Evolutionary conservation across 2,329 filamentous ascomycete species (phyloP).

Genomic region (Xylaria multiplex): DNA sequence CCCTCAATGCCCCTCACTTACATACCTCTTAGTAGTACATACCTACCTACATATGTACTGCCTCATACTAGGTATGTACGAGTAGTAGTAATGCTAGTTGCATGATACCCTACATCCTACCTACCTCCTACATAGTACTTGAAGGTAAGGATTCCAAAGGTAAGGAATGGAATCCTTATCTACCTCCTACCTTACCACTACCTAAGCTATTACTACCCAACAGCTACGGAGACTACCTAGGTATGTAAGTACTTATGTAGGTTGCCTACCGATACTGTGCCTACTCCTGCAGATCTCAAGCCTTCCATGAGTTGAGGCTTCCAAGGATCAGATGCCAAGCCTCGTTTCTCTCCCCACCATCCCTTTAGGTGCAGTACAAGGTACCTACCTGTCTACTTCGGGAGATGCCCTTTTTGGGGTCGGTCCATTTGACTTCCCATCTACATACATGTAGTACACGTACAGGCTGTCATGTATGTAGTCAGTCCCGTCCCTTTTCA

Average conservation of each 20-base stretch:
- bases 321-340: constrained; percentile 20
- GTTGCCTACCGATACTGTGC: background rate
- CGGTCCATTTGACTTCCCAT: background rate
- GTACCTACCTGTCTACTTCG: constrained; percentile 8
- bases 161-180: constrained; percentile 2
- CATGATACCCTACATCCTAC: too few relatives aligned
- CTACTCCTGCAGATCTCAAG: constrained; percentile 29
- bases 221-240: background rate
- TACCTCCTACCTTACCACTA: background rate
- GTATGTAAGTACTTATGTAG: background rate
- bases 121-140: too few relatives aligned
- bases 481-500: too few relatives aligned
- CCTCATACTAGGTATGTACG: background rate
- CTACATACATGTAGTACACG: background rate
- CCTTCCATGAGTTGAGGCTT: constrained; percentile 21
- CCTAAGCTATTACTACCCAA: too few relatives aligned
- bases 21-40: background rate
- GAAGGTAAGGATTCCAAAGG: too few relatives aligned
- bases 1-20: constrained; percentile 19
- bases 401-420: constrained; percentile 25
- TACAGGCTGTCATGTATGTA: too few relatives aligned
- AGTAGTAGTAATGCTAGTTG: too few relatives aligned
- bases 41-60: background rate
- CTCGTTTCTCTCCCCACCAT: constrained; percentile 28
- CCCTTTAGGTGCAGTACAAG: constrained; percentile 15